Evolutionary conservation across 305 asterid genomes (phyloP).

Genomic region (Fraxinus latifolia): DNA sequence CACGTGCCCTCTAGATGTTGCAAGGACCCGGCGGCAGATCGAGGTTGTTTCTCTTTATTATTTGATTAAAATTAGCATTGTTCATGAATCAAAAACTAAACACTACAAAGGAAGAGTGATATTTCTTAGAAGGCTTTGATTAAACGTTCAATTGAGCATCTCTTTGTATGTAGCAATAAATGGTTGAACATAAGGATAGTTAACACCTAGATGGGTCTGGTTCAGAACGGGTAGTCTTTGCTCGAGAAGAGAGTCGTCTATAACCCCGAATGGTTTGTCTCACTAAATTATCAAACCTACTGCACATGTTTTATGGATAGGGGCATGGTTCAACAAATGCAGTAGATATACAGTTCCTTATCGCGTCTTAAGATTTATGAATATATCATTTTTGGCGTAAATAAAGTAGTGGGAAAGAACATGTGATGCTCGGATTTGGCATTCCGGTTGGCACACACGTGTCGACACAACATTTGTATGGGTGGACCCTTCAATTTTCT

Average conservation of each 20-base stretch:
- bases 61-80: not conserved
- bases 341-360: not conserved
- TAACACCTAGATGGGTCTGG: not conserved
- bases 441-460: not conserved
- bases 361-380: not conserved
- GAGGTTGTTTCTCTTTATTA: slow-evolving; percentile 50
- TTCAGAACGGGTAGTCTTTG: not conserved
- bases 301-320: not conserved
- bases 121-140: not conserved
- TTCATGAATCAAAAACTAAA: not conserved
- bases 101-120: not conserved
- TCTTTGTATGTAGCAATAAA: not conserved
- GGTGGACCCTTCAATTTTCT: too few relatives aligned
- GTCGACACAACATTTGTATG: too few relatives aligned
- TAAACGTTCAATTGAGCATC: not conserved
- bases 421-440: not conserved
- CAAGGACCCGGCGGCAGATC: slow-evolving; percentile 79
- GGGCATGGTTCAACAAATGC: not conserved
- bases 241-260: not conserved
- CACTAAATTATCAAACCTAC: not conserved
- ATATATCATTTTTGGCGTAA: not conserved
- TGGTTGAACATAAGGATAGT: not conserved
- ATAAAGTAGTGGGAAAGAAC: not conserved
- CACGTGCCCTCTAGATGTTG: slow-evolving; percentile 91
- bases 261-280: not conserved